Percentiles rank a stretch among this genome's conserved stretches.
Evolutionary conservation across 495 filamentous ascomycete species (phyloP).

Genomic region (Glonium stellatum): DNA sequence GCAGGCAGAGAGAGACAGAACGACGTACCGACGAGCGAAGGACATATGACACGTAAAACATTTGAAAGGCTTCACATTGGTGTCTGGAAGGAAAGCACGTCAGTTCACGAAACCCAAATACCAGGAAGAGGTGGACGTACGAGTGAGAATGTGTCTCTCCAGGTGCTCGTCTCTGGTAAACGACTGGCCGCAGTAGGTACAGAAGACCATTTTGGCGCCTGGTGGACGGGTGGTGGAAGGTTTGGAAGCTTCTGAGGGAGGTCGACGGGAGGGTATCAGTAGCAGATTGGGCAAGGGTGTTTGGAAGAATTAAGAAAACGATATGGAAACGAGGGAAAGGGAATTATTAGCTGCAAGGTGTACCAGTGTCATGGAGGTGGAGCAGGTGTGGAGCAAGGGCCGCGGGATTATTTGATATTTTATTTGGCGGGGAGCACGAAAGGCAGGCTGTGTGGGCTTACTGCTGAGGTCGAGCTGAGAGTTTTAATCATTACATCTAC

Average conservation of each 20-base stretch:
- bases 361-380: conserved; percentile 20
- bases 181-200: conserved; percentile 55
- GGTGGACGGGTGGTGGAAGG: background rate
- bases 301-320: background rate
- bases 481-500: conserved; percentile 7
- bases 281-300: too few relatives aligned
- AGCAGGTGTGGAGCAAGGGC: conserved; percentile 4
- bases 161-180: conserved; percentile 63
- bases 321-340: background rate
- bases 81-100: conserved; percentile 41
- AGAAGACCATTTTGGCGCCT: conserved; percentile 45
- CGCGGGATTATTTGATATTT: conserved; percentile 11
- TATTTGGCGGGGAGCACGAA: conserved; percentile 4
- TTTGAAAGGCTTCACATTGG: conserved; percentile 57
- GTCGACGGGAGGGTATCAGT: background rate
- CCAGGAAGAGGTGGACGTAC: conserved; percentile 38
- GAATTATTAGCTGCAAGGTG: conserved; percentile 1
- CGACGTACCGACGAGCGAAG: conserved; percentile 52
- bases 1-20: conserved; percentile 14
- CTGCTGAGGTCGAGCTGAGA: conserved; percentile 11
- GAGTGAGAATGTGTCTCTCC: conserved; percentile 54
- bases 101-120: background rate
- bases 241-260: background rate
- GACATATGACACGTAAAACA: conserved; percentile 54
- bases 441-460: conserved; percentile 15